Evolutionary conservation across 2,329 filamentous ascomycete species (phyloP).

Genomic region (Neurospora sp.): DNA sequence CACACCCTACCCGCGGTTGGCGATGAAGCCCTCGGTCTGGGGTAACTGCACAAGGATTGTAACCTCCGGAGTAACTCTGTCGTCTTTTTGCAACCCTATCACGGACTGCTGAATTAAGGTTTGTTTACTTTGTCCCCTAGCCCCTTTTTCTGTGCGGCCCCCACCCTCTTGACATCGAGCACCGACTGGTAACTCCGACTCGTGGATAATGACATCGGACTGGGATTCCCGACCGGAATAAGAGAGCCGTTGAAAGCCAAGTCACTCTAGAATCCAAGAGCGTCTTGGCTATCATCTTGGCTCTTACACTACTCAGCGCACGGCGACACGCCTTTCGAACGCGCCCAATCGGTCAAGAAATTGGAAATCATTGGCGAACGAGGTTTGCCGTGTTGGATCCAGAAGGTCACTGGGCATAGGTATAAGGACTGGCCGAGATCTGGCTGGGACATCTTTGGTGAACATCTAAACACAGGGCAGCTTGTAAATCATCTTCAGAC

Average conservation of each 20-base stretch:
- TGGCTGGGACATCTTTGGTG: neutral
- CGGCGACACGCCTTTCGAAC: neutral
- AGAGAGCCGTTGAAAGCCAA: neutral
- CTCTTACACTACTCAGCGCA: neutral
- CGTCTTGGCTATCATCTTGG: neutral
- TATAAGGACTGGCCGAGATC: neutral
- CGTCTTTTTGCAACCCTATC: neutral
- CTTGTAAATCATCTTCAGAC: neutral
- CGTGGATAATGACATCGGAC: neutral
- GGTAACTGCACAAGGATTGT: neutral
- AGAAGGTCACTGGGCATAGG: neutral
- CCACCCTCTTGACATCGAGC: neutral
- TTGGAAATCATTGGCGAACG: neutral
- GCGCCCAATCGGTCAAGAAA: neutral
- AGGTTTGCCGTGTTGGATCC: neutral
- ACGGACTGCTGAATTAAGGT: too few species aligned
- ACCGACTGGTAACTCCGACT: neutral
- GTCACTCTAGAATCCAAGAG: neutral
- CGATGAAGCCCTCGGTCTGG: neutral
- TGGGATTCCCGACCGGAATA: neutral
- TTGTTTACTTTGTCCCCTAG: neutral
- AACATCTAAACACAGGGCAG: neutral
- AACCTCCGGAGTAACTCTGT: neutral
- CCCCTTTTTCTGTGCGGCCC: neutral
- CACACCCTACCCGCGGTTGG: neutral